phyloP scores from a whole-genome alignment of 31 red algal species.

The Asparagopsis taxiformis region DNA sequence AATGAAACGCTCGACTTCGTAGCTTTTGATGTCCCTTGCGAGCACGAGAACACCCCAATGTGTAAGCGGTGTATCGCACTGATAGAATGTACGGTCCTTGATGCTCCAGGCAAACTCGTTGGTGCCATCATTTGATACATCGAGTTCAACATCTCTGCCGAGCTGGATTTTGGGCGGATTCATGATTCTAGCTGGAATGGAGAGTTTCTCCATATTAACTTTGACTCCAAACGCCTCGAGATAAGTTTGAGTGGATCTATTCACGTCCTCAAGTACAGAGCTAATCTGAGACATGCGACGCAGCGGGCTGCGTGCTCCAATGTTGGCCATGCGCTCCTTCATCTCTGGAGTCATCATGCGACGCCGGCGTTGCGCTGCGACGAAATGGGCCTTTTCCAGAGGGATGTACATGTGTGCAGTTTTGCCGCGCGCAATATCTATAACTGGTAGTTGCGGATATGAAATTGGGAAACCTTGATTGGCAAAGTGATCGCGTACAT shows the following conservation, averaged over 20 bases:
- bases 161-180: slow-evolving; percentile 45
- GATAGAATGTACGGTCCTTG: slow-evolving; percentile 32
- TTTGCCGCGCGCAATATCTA: slow-evolving; percentile 43
- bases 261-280: slow-evolving; percentile 33
- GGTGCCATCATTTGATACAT: slow-evolving; percentile 20
- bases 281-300: slow-evolving; percentile 35
- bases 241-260: slow-evolving; percentile 46
- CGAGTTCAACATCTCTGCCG: slow-evolving; percentile 22
- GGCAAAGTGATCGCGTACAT: slow-evolving; percentile 45
- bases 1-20: slow-evolving; percentile 32
- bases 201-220: slow-evolving; percentile 43
- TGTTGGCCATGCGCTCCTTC: slow-evolving; percentile 59
- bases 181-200: slow-evolving; percentile 34
- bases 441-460: slow-evolving; percentile 60
- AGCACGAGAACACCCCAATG: slow-evolving; percentile 64
- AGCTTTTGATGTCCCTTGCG: slow-evolving; percentile 15
- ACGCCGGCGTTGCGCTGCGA: slow-evolving; percentile 46
- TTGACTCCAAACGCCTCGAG: slow-evolving; percentile 63
- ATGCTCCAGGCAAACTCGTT: slow-evolving; percentile 59
- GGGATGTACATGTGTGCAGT: slow-evolving; percentile 45
- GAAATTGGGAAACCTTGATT: slow-evolving; percentile 16
- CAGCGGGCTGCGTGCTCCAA: slow-evolving; percentile 27
- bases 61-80: slow-evolving; percentile 25
- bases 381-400: slow-evolving; percentile 56
- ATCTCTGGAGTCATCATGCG: slow-evolving; percentile 25